Percentiles rank a stretch among this genome's conserved stretches.
phyloP scores from a whole-genome alignment of 2,329 filamentous ascomycete genomes.

The Fusarium sp. region DNA sequence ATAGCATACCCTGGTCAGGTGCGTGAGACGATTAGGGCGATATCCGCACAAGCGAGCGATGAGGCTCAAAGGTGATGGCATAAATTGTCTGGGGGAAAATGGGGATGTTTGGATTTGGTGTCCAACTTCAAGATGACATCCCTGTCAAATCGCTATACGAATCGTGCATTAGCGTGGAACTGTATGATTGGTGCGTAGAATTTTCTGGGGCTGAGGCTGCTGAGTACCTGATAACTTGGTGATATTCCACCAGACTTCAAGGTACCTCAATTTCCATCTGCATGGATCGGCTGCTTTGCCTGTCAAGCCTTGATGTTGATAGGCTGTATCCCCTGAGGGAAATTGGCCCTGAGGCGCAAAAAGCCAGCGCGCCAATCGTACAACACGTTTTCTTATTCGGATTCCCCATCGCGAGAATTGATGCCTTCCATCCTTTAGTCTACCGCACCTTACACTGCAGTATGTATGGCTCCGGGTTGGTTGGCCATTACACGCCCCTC shows the following conservation, averaged over 20 bases:
- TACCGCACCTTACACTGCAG: background rate
- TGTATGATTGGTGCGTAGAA: slow-evolving; percentile 11
- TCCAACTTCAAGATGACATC: background rate
- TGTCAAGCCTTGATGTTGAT: slow-evolving; percentile 32
- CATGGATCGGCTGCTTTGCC: slow-evolving; percentile 16
- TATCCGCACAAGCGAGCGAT: slow-evolving; percentile 25
- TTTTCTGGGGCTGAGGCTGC: background rate
- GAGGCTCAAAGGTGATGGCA: slow-evolving; percentile 35
- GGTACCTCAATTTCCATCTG: slow-evolving; percentile 27
- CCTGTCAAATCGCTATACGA: slow-evolving; percentile 31
- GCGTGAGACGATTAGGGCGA: slow-evolving; percentile 6
- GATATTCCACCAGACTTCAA: background rate
- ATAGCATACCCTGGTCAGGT: slow-evolving; percentile 37
- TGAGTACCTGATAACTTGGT: background rate
- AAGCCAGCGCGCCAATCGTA: slow-evolving; percentile 39
- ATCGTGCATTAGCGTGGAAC: slow-evolving; percentile 27
- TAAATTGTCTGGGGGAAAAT: slow-evolving; percentile 15
- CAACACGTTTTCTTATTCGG: slow-evolving; percentile 47
- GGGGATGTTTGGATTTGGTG: slow-evolving; percentile 8
- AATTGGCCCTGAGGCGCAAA: slow-evolving; percentile 19
- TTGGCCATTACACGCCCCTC: slow-evolving; percentile 23
- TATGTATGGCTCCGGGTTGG: background rate
- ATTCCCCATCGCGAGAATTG: slow-evolving; percentile 31
- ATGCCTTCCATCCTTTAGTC: background rate
- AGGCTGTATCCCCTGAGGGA: slow-evolving; percentile 33